These are phyloP conservation scores for Dendrocalamus latiflorus DNA, from an alignment of 202 grass and related monocot species.

Conservation along the genomic window DNA sequence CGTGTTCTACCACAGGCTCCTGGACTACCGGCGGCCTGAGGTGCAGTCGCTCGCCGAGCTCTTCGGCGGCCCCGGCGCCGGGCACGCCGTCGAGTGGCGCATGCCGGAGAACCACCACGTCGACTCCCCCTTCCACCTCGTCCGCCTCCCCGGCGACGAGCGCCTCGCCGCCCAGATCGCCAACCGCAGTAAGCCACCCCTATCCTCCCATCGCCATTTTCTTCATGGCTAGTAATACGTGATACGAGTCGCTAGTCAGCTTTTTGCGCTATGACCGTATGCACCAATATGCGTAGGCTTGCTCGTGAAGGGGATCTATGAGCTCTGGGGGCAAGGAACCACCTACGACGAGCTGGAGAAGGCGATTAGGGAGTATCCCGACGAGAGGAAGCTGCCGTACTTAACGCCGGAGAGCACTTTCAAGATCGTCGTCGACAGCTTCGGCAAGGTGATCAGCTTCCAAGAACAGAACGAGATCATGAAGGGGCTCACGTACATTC, in stretches of 20 bases:
- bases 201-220: neutral
- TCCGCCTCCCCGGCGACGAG: too few species aligned
- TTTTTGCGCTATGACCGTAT: neutral
- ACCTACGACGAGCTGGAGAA: slow-evolving; percentile 82
- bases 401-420: too few species aligned
- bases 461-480: slow-evolving; percentile 87
- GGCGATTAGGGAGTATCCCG: slow-evolving; percentile 58
- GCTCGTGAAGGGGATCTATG: slow-evolving; percentile 88
- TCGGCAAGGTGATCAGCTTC: slow-evolving; percentile 88
- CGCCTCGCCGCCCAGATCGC: too few species aligned
- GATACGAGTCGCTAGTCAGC: neutral
- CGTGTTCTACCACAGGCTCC: too few species aligned
- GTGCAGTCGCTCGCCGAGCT: too few species aligned
- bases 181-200: slow-evolving; percentile 60
- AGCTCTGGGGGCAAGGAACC: slow-evolving; percentile 82
- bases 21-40: too few species aligned
- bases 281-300: slow-evolving; percentile 39
- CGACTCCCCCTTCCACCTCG: too few species aligned
- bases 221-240: neutral
- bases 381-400: too few species aligned
- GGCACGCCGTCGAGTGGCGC: too few species aligned
- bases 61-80: too few species aligned
- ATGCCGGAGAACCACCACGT: too few species aligned
- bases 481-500: slow-evolving; percentile 70
- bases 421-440: slow-evolving; percentile 70